Evolutionary conservation across 768 basidiomycete genomes (phyloP).

Genomic region (Floccularia luteovirens): DNA sequence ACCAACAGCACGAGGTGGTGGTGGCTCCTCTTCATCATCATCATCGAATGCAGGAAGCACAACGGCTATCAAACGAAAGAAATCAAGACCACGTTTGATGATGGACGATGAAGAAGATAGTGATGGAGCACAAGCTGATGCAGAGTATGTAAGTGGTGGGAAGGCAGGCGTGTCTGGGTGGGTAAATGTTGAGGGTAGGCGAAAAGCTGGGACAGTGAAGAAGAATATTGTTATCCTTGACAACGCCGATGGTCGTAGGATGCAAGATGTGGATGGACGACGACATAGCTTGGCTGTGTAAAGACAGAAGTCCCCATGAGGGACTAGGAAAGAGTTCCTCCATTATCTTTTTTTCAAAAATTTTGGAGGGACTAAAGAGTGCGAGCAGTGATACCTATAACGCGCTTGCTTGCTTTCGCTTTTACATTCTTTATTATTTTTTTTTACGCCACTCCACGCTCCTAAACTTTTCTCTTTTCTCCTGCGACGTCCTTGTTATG

Average conservation of each 20-base stretch:
- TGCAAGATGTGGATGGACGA: conserved; percentile 44
- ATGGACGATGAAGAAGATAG: conserved; percentile 48
- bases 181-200: conserved; percentile 51
- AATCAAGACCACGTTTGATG: conserved; percentile 36
- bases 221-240: conserved; percentile 10
- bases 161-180: conserved; percentile 23
- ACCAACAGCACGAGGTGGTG: conserved; percentile 18
- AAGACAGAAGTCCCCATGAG: conserved; percentile 10
- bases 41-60: conserved; percentile 13
- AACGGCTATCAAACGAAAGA: conserved; percentile 38
- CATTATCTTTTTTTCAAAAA: no score
- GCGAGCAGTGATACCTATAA: no score
- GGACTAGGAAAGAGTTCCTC: no score
- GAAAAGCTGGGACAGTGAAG: conserved; percentile 26
- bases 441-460: no score
- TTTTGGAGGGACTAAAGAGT: no score
- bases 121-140: conserved; percentile 68
- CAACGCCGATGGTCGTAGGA: conserved; percentile 20
- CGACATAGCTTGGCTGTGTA: conserved; percentile 64
- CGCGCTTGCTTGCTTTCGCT: no score
- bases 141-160: conserved; percentile 39
- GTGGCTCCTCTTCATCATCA: conserved; percentile 17
- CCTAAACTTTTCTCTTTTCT: no score
- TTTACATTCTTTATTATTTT: no score
- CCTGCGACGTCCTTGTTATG: no score